Conservation (phyloP, 2,329 filamentous ascomycete genomes). For the Fusarium albosuccineum region DNA sequence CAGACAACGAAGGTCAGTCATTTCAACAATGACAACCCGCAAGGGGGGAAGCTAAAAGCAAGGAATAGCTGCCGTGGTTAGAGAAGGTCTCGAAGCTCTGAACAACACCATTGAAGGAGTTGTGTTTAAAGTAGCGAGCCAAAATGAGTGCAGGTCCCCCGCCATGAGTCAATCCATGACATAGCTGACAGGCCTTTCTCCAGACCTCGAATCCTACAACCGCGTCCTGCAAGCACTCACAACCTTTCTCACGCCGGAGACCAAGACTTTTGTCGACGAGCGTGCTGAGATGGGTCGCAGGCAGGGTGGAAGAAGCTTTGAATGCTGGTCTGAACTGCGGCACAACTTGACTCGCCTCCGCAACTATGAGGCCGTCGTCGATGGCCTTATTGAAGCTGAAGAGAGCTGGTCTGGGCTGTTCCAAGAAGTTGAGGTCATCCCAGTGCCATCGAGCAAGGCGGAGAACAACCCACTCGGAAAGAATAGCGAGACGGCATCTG, state of each 20-base stretch:
- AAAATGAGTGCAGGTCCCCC: constrained; percentile 3
- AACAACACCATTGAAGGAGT: neutral
- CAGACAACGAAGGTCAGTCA: constrained; percentile 1
- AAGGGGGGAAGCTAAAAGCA: neutral
- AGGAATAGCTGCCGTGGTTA: constrained; percentile 2
- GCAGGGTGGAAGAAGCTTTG: constrained; percentile 28
- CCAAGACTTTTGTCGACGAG: constrained; percentile 15
- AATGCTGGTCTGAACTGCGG: constrained; percentile 48
- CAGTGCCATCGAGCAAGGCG: constrained; percentile 44
- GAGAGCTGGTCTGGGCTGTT: constrained; percentile 49
- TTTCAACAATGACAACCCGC: rapidly evolving
- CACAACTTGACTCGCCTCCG: constrained; percentile 46
- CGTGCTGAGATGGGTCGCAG: constrained; percentile 27
- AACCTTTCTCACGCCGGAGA: neutral
- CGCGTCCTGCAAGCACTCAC: constrained; percentile 9
- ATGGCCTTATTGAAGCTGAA: constrained; percentile 38
- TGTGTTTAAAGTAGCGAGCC: neutral
- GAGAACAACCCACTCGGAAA: constrained; percentile 31
- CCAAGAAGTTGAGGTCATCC: constrained; percentile 44
- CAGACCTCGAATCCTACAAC: constrained; percentile 25
- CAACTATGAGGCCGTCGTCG: constrained; percentile 36
- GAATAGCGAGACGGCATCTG: constrained; percentile 32
- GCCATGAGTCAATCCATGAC: neutral
- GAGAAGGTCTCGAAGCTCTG: neutral
- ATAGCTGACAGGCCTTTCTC: neutral